Evolutionary conservation across 164 flowering plant species (phyloP), one percentile per base, ranked within the genome.

Genomic region (Stephania cephalantha): DNA sequence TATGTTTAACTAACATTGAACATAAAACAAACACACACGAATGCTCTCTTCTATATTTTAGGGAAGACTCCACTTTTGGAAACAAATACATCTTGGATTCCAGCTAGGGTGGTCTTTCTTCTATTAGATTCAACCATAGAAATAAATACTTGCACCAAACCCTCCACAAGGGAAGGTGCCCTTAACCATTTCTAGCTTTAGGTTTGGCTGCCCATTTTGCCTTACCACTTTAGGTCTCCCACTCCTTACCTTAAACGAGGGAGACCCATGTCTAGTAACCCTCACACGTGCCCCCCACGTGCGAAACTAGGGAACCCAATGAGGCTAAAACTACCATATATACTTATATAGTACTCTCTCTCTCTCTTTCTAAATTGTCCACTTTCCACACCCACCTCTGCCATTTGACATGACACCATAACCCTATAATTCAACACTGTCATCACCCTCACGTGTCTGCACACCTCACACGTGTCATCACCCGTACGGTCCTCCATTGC

Each of bases 381-480:
- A 9, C 25, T 52, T 72, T 8, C 66, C 46, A 58, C 6, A 50
- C 46, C 18, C 1, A 58, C 75, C 68, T 0, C 42, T 73, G 46
- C 20, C 9, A 22, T 10, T 58, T 52, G 74, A 52, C 42, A 44
- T 71, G 74, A 71, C 74, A 30, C 64, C 65, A 12, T 53, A 48
- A 71, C 73, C 73, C 25, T 25, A 70, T 45, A 31, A 44, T 48
- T 71, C 61, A 71, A 71, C 58, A 5, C 18, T 61, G 75, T 73
- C 75, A 73, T 52, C 29, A 8, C 69, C 30, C 68, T 25, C 75
- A 73, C 75, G 52, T 73, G 75, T 63, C 71, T 69, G 71, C 9
- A 25, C 45, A 1, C 0, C 25, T 69, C 50, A 68, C 73, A 70
- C 73, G 35, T 48, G 73, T 48, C 55, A 18, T 1, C 35, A 55